Evolutionary conservation across 495 filamentous ascomycete species (phyloP).

Genomic region (Aspergillus egyptiacus): DNA sequence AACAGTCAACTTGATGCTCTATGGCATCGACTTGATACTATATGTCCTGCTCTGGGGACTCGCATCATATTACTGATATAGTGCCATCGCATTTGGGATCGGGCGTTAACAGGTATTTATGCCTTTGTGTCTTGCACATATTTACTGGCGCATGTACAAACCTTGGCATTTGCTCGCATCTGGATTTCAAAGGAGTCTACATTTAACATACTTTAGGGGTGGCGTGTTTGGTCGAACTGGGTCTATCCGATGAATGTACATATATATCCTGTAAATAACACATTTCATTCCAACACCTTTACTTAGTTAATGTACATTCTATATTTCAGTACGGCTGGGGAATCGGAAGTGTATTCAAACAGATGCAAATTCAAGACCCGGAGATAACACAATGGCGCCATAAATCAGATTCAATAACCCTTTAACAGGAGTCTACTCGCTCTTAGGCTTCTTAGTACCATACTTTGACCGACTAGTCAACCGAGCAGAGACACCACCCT

Average conservation of each 20-base stretch:
- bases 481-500: constrained; percentile 88
- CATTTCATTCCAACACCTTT: neutral
- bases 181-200: neutral
- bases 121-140: constrained; percentile 4
- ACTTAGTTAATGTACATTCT: neutral
- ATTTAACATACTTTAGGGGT: neutral
- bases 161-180: neutral
- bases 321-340: neutral
- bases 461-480: constrained; percentile 88
- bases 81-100: neutral
- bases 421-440: constrained; percentile 23
- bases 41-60: neutral
- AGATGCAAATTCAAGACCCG: neutral
- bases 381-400: constrained; percentile 6
- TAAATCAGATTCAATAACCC: neutral
- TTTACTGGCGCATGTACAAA: neutral
- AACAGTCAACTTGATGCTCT: neutral
- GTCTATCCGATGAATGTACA: constrained; percentile 8
- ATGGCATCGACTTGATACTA: no score
- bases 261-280: constrained; percentile 13
- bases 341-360: neutral
- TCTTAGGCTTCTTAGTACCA: constrained; percentile 97
- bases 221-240: neutral
- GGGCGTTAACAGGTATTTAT: constrained; percentile 10
- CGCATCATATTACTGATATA: neutral